Base-by-base conservation (phyloP, 768 basidiomycete species). In the Wakefieldia striispora region DNA sequence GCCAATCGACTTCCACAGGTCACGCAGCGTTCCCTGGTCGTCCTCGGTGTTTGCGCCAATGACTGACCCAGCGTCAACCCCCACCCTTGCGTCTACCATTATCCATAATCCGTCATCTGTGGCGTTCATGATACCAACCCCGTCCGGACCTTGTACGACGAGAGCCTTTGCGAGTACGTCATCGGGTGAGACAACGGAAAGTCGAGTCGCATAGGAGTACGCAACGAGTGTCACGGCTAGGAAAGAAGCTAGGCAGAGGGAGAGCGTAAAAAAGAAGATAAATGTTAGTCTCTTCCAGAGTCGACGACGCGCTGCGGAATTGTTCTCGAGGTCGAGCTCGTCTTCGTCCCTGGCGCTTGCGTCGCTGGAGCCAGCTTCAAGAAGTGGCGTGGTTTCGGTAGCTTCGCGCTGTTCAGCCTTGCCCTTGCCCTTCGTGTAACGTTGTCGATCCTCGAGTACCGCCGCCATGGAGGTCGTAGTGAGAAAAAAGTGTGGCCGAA, bases 31-130 rank as follows among this genome's bases (percentile, higher is more conserved):
- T 26, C 71, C 70, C 47, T 87, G 72, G 8, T 73, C 68, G 9
- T 66, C 57, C 24, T 71, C 68, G 11, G 69, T 68, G 46, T 79
- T 79, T 12, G 86, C 75, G 1, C 79, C 84, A 13, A 86, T 69
- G 17, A 81, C 69, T 9, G 72, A 63, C 2, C 84, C 86, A 7
- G 83, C 86, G 61, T 90, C 81, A n/a, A 91, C 52, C 0, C 88
- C 88, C 14, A 86, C 60, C 41, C 75, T 70, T 4, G 75, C 83
- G 16, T 77, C 68, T 6, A 89, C 70, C 35, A 70, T 71, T 29
- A 90, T 51, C 81, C 82, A 83, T 24, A 89, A 60, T 3, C 73
- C 81, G 9, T 79, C 83, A 6, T 77, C 73, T 14, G 86, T 84
- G 47, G 81, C 71, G 51, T 83, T 84, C 45, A 86, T 66, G 2